Conservation (phyloP, 2,329 filamentous ascomycete species). For the Daldinia sp. region DNA sequence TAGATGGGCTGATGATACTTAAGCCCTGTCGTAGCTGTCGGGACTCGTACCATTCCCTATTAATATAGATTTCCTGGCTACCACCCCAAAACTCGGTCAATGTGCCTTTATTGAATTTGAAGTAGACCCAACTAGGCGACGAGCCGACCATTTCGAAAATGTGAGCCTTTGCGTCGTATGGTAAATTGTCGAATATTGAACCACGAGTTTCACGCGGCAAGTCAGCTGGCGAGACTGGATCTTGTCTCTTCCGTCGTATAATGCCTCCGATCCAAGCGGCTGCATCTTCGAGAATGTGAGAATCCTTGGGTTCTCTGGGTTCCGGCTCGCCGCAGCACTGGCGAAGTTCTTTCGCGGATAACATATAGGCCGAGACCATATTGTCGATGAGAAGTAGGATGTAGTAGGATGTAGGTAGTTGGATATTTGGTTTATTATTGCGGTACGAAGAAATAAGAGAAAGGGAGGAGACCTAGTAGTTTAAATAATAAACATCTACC, state of each 20-base stretch:
- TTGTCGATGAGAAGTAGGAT: too few species aligned
- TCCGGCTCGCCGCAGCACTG: neutral
- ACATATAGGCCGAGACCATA: too few species aligned
- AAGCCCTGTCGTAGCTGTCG: slow-evolving; percentile 6
- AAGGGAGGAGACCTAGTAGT: neutral
- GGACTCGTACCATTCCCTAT: slow-evolving; percentile 12
- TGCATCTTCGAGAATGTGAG: neutral
- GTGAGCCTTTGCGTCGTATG: slow-evolving; percentile 5
- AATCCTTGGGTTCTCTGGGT: neutral
- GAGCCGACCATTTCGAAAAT: slow-evolving; percentile 16
- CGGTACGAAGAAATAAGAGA: neutral
- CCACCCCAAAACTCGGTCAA: neutral
- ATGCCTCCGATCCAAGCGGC: neutral
- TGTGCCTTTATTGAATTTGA: neutral
- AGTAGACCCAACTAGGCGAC: slow-evolving; percentile 17
- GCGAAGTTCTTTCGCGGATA: neutral
- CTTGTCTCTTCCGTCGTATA: neutral
- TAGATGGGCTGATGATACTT: neutral
- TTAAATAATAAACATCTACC: neutral
- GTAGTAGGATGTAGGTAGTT: too few species aligned
- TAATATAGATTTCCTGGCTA: slow-evolving; percentile 10
- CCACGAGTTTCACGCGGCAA: neutral
- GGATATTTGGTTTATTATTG: neutral
- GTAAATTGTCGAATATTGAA: slow-evolving; percentile 9
- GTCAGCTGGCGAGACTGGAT: neutral